Percentiles rank a stretch among this genome's conserved stretches.
Evolutionary conservation across 2,329 filamentous ascomycete genomes (phyloP).

Genomic region (Raffaelea albimanens): DNA sequence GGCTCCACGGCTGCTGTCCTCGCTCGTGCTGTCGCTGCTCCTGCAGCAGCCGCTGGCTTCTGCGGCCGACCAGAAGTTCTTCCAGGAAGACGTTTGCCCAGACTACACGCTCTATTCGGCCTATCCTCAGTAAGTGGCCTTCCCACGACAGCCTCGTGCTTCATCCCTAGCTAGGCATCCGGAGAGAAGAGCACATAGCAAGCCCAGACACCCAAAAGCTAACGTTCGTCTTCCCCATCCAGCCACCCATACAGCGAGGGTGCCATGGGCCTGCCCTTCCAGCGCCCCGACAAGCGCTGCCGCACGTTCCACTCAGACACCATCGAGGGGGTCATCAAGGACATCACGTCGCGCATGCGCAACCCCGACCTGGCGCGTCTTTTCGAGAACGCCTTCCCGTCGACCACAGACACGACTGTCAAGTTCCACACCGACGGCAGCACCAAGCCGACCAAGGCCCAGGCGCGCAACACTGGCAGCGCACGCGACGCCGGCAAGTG

Average conservation of each 20-base stretch:
- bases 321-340: slow-evolving; percentile 79
- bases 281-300: slow-evolving; percentile 71
- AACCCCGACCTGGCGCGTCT: slow-evolving; percentile 83
- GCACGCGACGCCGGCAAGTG: slow-evolving; percentile 51
- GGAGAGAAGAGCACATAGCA: too few species aligned
- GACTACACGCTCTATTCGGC: slow-evolving; percentile 54
- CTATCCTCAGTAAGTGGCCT: slow-evolving; percentile 42
- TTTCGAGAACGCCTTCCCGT: slow-evolving; percentile 93
- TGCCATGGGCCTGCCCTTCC: slow-evolving; percentile 71
- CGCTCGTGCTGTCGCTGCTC: slow-evolving; percentile 7
- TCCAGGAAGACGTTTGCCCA: slow-evolving; percentile 43
- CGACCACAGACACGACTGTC: slow-evolving; percentile 81
- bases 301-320: slow-evolving; percentile 81
- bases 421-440: slow-evolving; percentile 69
- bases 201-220: not conserved
- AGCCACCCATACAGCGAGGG: slow-evolving; percentile 75
- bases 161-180: too few species aligned
- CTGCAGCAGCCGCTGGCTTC: slow-evolving; percentile 1
- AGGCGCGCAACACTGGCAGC: slow-evolving; percentile 10
- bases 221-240: not conserved
- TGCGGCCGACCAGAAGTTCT: slow-evolving; percentile 9
- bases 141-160: not conserved
- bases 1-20: slow-evolving; percentile 7
- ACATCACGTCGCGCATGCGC: slow-evolving; percentile 69
- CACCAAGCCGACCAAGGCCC: slow-evolving; percentile 21